phyloP scores from a whole-genome alignment of 768 basidiomycete genomes.

The Suillus fuscotomentosus region DNA sequence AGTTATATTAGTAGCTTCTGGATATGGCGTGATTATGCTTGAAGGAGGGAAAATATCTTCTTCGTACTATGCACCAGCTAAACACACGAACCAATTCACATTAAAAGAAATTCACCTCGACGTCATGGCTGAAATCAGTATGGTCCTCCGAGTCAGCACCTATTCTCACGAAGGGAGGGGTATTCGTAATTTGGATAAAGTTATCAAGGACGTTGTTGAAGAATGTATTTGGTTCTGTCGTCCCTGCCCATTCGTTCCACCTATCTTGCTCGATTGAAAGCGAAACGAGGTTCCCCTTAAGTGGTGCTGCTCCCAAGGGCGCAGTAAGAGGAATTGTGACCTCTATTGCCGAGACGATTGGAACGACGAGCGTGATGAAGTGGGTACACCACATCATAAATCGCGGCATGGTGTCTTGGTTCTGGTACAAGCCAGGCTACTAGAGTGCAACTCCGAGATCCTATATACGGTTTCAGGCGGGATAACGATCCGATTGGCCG shows the following conservation, averaged over 20 bases:
- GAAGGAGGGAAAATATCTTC: conserved; percentile 50
- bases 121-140: conserved; percentile 49
- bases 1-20: conserved; percentile 60
- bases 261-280: conserved; percentile 72
- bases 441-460: neutral
- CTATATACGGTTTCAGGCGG: neutral
- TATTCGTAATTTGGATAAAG: conserved; percentile 49
- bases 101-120: conserved; percentile 35
- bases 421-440: neutral
- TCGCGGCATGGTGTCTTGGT: neutral
- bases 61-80: conserved; percentile 34
- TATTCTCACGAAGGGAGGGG: conserved; percentile 56
- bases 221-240: conserved; percentile 50
- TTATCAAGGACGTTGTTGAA: conserved; percentile 61
- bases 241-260: conserved; percentile 69
- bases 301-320: conserved; percentile 33
- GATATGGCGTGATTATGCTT: conserved; percentile 55
- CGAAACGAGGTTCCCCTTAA: conserved; percentile 51
- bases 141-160: conserved; percentile 59
- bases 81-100: neutral
- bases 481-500: neutral
- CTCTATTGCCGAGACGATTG: conserved; percentile 15
- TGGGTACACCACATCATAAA: conserved; percentile 6
- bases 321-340: conserved; percentile 41
- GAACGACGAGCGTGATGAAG: conserved; percentile 3